These are phyloP conservation scores for Cryptosporidium ubiquitum DNA, from an alignment of 169 alveolate species.

Conservation along the genomic window DNA sequence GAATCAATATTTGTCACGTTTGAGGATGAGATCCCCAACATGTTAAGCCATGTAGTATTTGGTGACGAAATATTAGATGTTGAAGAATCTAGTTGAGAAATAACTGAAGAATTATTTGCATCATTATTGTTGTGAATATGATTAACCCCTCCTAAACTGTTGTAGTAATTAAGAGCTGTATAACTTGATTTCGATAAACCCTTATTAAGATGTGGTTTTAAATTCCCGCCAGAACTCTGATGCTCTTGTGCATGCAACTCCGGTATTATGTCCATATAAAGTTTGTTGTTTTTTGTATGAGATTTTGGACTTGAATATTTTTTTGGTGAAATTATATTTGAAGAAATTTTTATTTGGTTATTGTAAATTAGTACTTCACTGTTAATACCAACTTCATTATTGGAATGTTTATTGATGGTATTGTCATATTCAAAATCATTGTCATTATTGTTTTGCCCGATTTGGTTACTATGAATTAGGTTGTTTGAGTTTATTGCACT, in stretches of 20 bases:
- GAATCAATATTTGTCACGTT: constrained; percentile 9
- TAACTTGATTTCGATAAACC: background rate
- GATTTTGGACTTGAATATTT: background rate
- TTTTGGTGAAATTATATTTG: background rate
- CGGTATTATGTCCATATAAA: background rate
- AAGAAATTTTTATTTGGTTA: background rate
- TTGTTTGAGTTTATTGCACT: background rate
- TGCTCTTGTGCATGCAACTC: constrained; percentile 12
- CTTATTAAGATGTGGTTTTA: background rate
- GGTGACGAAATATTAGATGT: constrained; percentile 7
- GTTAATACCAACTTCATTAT: background rate
- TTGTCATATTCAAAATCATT: background rate
- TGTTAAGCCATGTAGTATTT: background rate
- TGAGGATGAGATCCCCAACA: constrained; percentile 10
- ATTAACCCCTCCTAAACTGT: too few relatives aligned
- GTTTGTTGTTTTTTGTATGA: background rate
- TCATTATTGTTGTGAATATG: background rate
- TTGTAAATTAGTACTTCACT: background rate
- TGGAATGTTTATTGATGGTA: background rate
- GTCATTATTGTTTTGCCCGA: background rate
- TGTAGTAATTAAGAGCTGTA: background rate
- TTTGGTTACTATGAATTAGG: background rate
- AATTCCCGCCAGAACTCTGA: background rate
- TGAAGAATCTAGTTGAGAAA: background rate
- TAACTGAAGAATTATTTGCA: background rate